Conservation (phyloP, 2,329 filamentous ascomycete species). For the Fusarium chaquense region DNA sequence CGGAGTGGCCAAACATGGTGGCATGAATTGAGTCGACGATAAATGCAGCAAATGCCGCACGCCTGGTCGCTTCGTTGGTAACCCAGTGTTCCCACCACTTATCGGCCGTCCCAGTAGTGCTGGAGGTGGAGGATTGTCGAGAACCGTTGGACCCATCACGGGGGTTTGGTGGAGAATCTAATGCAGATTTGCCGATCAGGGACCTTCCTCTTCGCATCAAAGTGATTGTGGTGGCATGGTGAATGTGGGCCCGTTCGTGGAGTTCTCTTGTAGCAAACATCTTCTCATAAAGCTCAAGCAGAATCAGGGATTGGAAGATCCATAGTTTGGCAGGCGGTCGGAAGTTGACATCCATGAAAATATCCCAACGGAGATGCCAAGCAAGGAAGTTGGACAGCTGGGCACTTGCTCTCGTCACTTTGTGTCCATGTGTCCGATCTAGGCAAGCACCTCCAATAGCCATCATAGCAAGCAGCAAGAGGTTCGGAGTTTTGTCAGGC, state of each 20-base stretch:
- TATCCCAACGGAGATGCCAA: constrained; percentile 94
- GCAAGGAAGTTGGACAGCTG: constrained; percentile 90
- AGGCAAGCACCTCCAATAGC: constrained; percentile 91
- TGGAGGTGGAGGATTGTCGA: constrained; percentile 71
- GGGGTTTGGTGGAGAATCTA: constrained; percentile 84
- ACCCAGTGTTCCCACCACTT: constrained; percentile 99
- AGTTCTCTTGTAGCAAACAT: constrained; percentile 94
- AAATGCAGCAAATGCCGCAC: constrained; percentile 93
- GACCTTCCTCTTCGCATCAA: constrained; percentile 95
- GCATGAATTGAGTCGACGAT: constrained; percentile 96
- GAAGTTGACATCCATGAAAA: constrained; percentile 92
- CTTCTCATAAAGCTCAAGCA: constrained; percentile 96
- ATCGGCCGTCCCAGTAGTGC: constrained; percentile 76
- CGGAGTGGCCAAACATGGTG: constrained; percentile 97
- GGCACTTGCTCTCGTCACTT: constrained; percentile 80
- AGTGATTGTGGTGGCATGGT: constrained; percentile 94
- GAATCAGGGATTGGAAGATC: constrained; percentile 91
- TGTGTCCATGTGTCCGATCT: constrained; percentile 82
- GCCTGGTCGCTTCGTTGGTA: constrained; percentile 87
- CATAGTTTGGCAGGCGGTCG: constrained; percentile 93
- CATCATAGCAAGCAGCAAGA: constrained; percentile 89
- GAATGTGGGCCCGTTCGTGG: constrained; percentile 95
- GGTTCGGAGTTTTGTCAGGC: constrained; percentile 85
- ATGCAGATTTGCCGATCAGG: constrained; percentile 84
- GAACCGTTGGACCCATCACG: constrained; percentile 70